Evolutionary conservation across 2,329 filamentous ascomycete species (phyloP).

Genomic region (Leptosphaerulina australis): DNA sequence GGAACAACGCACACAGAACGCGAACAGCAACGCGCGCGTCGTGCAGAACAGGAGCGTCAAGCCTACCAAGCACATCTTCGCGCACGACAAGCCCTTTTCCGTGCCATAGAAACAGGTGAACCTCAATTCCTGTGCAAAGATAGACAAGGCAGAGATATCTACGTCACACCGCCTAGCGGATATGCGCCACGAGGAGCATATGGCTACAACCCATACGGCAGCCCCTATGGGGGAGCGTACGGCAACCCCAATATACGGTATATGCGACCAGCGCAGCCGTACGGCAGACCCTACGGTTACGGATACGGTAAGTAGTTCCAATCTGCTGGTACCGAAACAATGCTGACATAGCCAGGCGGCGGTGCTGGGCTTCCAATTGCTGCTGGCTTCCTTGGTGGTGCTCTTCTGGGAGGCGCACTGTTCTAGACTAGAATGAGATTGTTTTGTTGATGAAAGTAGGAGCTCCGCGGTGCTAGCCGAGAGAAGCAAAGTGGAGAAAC

Average conservation of each 20-base stretch:
- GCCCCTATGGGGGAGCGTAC: slow-evolving; percentile 57
- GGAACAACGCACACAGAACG: slow-evolving; percentile 63
- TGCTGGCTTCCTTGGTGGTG: slow-evolving; percentile 44
- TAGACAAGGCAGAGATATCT: slow-evolving; percentile 61
- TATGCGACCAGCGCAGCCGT: slow-evolving; percentile 57
- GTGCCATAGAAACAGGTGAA: slow-evolving; percentile 60
- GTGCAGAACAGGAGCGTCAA: slow-evolving; percentile 58
- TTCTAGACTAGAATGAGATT: no score
- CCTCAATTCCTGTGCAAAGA: slow-evolving; percentile 64
- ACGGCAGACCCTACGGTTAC: slow-evolving; percentile 49
- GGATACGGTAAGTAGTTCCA: slow-evolving; percentile 39
- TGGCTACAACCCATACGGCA: slow-evolving; percentile 50
- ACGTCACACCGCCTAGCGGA: slow-evolving; percentile 60
- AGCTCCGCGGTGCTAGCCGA: not conserved
- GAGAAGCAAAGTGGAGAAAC: not conserved
- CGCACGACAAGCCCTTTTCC: slow-evolving; percentile 58
- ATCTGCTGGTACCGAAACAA: not conserved
- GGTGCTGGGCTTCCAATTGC: slow-evolving; percentile 46
- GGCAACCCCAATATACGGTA: slow-evolving; percentile 56
- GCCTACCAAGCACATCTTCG: slow-evolving; percentile 60
- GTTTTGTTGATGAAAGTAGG: not conserved
- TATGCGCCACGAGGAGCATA: slow-evolving; percentile 52
- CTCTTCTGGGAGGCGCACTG: slow-evolving; percentile 40
- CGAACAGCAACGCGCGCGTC: slow-evolving; percentile 52
- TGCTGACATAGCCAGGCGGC: slow-evolving; percentile 22